Percentiles rank a stretch among this genome's conserved stretches.
These are phyloP conservation scores for Fusarium proliferatum DNA, from an alignment of 2,329 filamentous ascomycete species.

Conservation along the genomic window DNA sequence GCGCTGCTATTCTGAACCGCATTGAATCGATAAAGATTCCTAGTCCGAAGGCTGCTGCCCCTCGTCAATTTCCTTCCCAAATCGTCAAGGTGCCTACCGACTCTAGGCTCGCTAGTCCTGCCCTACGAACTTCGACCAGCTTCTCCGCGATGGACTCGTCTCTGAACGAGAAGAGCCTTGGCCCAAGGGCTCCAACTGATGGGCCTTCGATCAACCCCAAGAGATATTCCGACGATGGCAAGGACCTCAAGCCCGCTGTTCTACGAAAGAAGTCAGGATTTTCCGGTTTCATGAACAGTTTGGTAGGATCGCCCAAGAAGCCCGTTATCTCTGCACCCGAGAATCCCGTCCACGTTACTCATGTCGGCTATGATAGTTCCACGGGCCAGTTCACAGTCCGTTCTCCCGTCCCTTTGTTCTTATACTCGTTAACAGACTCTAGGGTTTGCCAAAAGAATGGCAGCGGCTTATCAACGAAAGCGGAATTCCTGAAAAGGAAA, in stretches of 20 bases:
- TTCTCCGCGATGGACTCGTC: conserved; percentile 52
- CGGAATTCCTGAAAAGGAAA: conserved; percentile 95
- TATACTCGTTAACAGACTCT: conserved; percentile 29
- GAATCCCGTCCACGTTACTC: conserved; percentile 97
- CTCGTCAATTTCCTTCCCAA: conserved; percentile 48
- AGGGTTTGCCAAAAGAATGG: conserved; percentile 98
- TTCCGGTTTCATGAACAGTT: conserved; percentile 85
- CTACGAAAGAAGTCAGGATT: conserved; percentile 89
- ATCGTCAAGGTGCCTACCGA: conserved; percentile 65
- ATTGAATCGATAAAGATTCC: conserved; percentile 64
- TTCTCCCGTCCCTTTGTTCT: conserved; percentile 41
- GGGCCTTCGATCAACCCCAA: conserved; percentile 67
- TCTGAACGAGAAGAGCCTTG: conserved; percentile 53
- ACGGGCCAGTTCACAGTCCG: conserved; percentile 96
- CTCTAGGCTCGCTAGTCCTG: conserved; percentile 61
- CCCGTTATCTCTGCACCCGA: conserved; percentile 97
- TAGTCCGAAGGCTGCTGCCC: conserved; percentile 45
- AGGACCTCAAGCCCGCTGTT: conserved; percentile 69
- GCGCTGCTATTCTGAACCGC: conserved; percentile 69
- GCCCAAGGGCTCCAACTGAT: conserved; percentile 54
- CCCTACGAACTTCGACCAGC: conserved; percentile 73
- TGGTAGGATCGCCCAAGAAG: conserved; percentile 86
- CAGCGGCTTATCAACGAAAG: conserved; percentile 94
- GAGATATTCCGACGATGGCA: conserved; percentile 82
- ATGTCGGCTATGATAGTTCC: conserved; percentile 96